Conservation (phyloP, 352 stramenopile species). For the Phytophthora palmivora region DNA sequence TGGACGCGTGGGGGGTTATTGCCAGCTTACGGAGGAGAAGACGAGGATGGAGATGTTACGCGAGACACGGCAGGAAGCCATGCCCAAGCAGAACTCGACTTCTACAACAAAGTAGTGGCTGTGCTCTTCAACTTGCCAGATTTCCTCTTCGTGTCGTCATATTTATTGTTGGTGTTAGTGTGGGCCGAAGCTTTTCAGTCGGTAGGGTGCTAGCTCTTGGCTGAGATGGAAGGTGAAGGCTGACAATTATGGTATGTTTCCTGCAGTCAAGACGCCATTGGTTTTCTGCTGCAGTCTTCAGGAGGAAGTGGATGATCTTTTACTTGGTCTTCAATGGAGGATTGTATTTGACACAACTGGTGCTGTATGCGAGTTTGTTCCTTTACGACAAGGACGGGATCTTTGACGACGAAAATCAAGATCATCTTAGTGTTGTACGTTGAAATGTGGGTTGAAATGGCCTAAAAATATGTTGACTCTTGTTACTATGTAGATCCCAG, state of each 20-base stretch:
- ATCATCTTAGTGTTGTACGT: constrained; percentile 74
- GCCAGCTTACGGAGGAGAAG: constrained; percentile 13
- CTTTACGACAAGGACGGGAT: constrained; percentile 84
- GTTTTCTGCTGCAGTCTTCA: constrained; percentile 88
- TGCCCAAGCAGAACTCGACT: constrained; percentile 76
- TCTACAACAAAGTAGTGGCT: constrained; percentile 92
- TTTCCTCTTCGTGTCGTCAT: constrained; percentile 92
- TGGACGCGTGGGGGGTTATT: constrained; percentile 23
- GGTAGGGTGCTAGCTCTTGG: constrained; percentile 37
- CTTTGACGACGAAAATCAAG: constrained; percentile 76
- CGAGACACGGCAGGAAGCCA: constrained; percentile 25
- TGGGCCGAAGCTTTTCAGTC: constrained; percentile 92
- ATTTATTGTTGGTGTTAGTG: constrained; percentile 90
- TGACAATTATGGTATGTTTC: constrained; percentile 10
- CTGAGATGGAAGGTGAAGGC: neutral
- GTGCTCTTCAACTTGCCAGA: constrained; percentile 94
- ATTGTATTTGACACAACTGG: constrained; percentile 88
- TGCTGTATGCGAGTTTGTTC: constrained; percentile 91
- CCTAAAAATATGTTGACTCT: constrained; percentile 8
- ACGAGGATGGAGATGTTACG: constrained; percentile 23
- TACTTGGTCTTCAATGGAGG: constrained; percentile 93
- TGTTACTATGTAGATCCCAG: constrained; percentile 58
- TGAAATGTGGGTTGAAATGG: neutral
- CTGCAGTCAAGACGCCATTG: constrained; percentile 88
- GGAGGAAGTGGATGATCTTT: constrained; percentile 91